phyloP scores from a whole-genome alignment of 2,329 filamentous ascomycete species.

The Botrytis elliptica region DNA sequence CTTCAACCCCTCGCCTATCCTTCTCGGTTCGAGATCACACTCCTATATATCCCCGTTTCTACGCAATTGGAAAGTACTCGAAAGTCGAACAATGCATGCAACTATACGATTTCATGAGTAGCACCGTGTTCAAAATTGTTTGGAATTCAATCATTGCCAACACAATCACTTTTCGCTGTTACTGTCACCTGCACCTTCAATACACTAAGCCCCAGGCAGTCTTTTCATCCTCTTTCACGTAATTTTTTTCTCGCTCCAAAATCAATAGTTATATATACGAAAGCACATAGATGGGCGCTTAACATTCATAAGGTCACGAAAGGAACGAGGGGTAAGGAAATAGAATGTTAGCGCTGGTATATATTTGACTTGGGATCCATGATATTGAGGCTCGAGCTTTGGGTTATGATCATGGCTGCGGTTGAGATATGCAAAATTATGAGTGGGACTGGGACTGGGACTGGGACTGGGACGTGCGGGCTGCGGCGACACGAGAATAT shows the following conservation, averaged over 20 bases:
- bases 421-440: background rate
- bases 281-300: background rate
- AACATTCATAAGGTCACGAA: background rate
- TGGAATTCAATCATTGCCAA: background rate
- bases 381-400: conserved; percentile 4
- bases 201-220: background rate
- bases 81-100: background rate
- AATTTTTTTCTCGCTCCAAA: background rate
- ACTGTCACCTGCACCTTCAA: background rate
- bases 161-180: background rate
- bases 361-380: background rate
- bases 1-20: background rate
- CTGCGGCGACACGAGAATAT: background rate
- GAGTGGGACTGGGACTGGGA: background rate
- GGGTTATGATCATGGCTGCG: background rate
- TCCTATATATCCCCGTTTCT: background rate
- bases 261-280: background rate
- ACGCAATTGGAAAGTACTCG: background rate
- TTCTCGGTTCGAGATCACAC: background rate
- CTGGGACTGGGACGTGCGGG: background rate
- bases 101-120: background rate
- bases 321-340: background rate
- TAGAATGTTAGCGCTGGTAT: background rate
- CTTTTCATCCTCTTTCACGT: background rate
- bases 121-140: background rate